Evolutionary conservation across 2,329 filamentous ascomycete genomes (phyloP).

Genomic region (Eutypella sp.): DNA sequence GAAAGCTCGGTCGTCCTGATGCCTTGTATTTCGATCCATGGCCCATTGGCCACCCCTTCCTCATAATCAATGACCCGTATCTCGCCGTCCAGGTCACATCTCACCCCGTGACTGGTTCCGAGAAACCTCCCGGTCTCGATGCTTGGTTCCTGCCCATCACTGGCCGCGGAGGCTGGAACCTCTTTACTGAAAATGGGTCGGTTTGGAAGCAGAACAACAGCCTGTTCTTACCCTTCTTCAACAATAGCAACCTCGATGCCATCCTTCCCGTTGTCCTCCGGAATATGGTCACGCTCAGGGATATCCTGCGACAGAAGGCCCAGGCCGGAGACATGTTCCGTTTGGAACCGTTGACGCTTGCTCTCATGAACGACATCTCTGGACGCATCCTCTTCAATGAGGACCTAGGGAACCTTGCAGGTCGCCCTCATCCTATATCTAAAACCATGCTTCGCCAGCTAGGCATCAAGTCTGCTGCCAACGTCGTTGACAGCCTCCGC

Average conservation of each 20-base stretch:
- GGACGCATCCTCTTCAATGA: constrained; percentile 26
- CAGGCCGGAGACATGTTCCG: constrained; percentile 11
- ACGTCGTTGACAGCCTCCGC: constrained; percentile 20
- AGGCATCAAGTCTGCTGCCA: constrained; percentile 19
- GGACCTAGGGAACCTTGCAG: constrained; percentile 25
- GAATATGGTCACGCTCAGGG: constrained; percentile 23
- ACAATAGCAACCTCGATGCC: constrained; percentile 26
- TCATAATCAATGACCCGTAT: constrained; percentile 24
- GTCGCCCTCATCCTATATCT: constrained; percentile 24
- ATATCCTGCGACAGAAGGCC: constrained; percentile 18
- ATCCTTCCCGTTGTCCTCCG: constrained; percentile 22
- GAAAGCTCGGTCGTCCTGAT: constrained; percentile 14
- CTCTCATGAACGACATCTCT: constrained; percentile 30
- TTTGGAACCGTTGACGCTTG: constrained; percentile 21
- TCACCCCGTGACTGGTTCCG: constrained; percentile 19
- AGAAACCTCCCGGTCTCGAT: constrained; percentile 22
- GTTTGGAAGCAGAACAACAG: constrained; percentile 25
- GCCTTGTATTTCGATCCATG: constrained; percentile 27
- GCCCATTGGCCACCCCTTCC: constrained; percentile 22
- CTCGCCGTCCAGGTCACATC: constrained; percentile 24
- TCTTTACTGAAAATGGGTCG: constrained; percentile 27
- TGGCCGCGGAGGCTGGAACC: constrained; percentile 21
- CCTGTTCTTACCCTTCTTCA: constrained; percentile 28
- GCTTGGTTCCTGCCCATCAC: constrained; percentile 29
- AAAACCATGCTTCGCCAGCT: constrained; percentile 25